These are phyloP conservation scores for Pseudotulostoma volvatum DNA, from an alignment of 495 filamentous ascomycete species.

Conservation along the genomic window DNA sequence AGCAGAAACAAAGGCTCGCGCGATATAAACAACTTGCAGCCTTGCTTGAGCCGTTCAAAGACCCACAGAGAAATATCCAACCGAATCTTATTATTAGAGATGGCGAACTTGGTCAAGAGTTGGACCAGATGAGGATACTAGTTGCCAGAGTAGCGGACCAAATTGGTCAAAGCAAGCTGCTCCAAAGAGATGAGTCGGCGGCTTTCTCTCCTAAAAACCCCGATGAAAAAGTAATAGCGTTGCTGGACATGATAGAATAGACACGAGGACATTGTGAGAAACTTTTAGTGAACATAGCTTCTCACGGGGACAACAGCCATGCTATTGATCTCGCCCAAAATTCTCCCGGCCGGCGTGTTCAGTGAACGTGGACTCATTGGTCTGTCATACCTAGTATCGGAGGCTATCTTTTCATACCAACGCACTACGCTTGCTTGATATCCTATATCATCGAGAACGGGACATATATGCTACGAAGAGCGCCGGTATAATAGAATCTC, in stretches of 20 bases:
- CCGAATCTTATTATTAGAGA: conserved; percentile 61
- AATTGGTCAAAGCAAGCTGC: conserved; percentile 24
- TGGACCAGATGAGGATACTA: conserved; percentile 62
- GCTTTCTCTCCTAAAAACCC: conserved; percentile 16
- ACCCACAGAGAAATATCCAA: conserved; percentile 45
- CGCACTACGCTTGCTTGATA: too few relatives aligned
- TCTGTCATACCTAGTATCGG: too few relatives aligned
- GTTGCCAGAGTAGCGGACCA: conserved; percentile 53
- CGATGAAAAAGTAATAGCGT: conserved; percentile 19
- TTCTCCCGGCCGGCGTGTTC: too few relatives aligned
- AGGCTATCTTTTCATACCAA: too few relatives aligned
- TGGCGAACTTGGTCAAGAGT: conserved; percentile 54
- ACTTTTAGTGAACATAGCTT: too few relatives aligned
- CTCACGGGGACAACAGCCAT: too few relatives aligned
- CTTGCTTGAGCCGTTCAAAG: conserved; percentile 42
- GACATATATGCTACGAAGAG: too few relatives aligned
- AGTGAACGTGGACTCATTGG: too few relatives aligned
- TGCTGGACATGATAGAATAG: conserved; percentile 26
- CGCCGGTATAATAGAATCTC: too few relatives aligned
- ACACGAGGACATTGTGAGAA: too few relatives aligned
- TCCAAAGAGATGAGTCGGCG: conserved; percentile 5
- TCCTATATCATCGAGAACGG: too few relatives aligned
- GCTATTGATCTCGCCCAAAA: too few relatives aligned
- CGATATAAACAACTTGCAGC: conserved; percentile 38
- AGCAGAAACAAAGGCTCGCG: conserved; percentile 36